A percentile compares a stretch with the other conserved stretches of the same genome.
Conservation (phyloP, 306 rosid species). For the Geum urbanum region DNA sequence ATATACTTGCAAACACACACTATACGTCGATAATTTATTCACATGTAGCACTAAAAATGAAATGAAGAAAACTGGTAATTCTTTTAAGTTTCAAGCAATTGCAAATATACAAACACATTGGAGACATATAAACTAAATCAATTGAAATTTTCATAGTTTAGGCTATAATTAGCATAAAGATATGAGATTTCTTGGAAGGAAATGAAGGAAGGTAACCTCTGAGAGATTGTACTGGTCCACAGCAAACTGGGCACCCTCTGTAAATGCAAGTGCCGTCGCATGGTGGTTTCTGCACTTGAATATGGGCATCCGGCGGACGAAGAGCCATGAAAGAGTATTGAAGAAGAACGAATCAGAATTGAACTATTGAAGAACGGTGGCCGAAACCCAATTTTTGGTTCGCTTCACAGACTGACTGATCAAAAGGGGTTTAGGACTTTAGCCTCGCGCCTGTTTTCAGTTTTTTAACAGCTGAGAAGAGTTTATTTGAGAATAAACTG, state of each 20-base stretch:
- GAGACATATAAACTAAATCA: not conserved
- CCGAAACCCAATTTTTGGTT: not conserved
- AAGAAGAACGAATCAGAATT: not conserved
- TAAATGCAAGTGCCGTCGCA: constrained; percentile 9
- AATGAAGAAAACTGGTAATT: too few species aligned
- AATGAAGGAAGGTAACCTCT: constrained; percentile 11
- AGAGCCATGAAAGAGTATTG: not conserved
- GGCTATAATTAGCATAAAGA: not conserved
- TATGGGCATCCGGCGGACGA: not conserved
- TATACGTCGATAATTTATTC: too few species aligned
- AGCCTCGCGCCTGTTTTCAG: too few species aligned
- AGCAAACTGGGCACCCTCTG: not conserved
- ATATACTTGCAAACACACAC: too few species aligned
- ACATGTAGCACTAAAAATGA: too few species aligned
- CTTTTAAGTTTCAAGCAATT: too few species aligned
- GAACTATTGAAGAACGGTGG: not conserved
- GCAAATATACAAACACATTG: not conserved
- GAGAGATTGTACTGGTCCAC: not conserved
- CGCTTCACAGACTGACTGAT: not conserved
- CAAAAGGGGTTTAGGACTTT: too few species aligned
- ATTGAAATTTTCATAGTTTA: too few species aligned
- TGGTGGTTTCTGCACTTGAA: not conserved
- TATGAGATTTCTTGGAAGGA: not conserved
- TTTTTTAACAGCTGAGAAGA: too few species aligned
- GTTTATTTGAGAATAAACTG: too few species aligned